Percentiles rank a stretch among this genome's conserved stretches.
These are phyloP conservation scores for Pythium monospermum DNA, from an alignment of 352 stramenopile genomes.

Conservation along the genomic window DNA sequence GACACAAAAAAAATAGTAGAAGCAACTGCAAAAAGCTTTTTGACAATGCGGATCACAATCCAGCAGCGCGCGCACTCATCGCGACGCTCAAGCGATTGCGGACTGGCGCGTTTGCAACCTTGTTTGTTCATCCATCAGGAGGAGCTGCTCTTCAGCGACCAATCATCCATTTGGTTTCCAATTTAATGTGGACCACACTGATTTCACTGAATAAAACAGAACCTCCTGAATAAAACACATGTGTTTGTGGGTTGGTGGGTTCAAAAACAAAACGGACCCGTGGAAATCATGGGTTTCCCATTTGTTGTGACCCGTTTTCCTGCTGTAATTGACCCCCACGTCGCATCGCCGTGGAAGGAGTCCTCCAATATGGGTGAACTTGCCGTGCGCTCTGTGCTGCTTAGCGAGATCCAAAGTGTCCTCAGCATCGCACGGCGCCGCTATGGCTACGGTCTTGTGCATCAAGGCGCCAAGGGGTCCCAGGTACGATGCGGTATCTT, in stretches of 20 bases:
- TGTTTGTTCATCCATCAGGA: too few relatives aligned
- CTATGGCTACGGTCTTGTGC: constrained; percentile 44
- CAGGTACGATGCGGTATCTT: constrained; percentile 1
- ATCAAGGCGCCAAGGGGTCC: constrained; percentile 2
- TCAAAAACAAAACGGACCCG: background rate
- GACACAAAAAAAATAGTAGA: too few relatives aligned
- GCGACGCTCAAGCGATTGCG: background rate
- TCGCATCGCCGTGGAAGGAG: constrained; percentile 7
- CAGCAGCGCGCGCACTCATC: background rate
- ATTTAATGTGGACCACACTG: background rate
- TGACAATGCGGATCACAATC: too few relatives aligned
- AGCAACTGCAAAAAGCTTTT: too few relatives aligned
- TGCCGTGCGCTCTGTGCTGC: constrained; percentile 41
- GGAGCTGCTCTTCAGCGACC: too few relatives aligned
- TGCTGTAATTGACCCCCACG: background rate
- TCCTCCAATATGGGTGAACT: constrained; percentile 6
- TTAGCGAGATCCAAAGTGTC: constrained; percentile 74
- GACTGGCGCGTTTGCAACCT: background rate
- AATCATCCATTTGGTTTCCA: constrained; percentile 1
- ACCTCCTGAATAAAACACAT: background rate
- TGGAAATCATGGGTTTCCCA: too few relatives aligned
- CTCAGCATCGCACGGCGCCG: constrained; percentile 51
- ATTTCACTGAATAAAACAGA: too few relatives aligned
- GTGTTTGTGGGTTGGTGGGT: background rate
- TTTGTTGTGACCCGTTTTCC: constrained; percentile 17